Base-by-base conservation (phyloP, 2,329 filamentous ascomycete genomes). In the Mariannaea elegans region DNA sequence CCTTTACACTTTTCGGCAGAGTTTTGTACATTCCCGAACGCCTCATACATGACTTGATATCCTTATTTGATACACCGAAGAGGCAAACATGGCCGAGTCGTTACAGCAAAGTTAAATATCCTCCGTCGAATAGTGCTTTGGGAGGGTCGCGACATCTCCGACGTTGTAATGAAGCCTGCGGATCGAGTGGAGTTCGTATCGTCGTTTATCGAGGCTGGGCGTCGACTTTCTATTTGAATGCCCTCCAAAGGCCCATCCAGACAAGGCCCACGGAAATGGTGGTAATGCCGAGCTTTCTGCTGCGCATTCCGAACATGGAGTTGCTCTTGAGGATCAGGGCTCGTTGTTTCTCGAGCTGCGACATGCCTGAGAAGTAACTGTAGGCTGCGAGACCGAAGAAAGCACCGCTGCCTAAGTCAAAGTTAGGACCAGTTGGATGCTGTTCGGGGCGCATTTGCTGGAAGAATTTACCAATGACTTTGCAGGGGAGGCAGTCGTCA, bases 311-410 rank as follows among this genome's bases (percentile, higher is more conserved):
- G 71, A 93, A 89, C 67, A 87, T 83, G 23, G 89, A 90, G 45
- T 86, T 85, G 77, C 89, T 91, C 72, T 85, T 81, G 59, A 92
- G 77, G 62, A 94, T 92, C 60, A 79, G 76, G n/a, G 82, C 80
- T 61, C 84, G 82, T 73, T 92, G 89, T 68, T 83, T 81, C 68
- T 87, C 83, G 27, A 95, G 84, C 75, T 94, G 90, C 49, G 81
- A 80, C 76, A 88, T 90, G 58, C 92, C 92, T 3, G 90, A 91
- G 62, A 87, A 81, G 77, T 93, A 94, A 75, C 88, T 93, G 77
- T 94, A 95, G 1, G 83, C 87, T 3, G 88, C 91, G 14, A 94
- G 85, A 1, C 90, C 90, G 56, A 92, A 80, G 64, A 95, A 93
- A 1, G 91, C 90, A 36, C 87, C 84, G 71, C 90, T 89, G 42